phyloP scores from a whole-genome alignment of 139 green algal genomes.

The Mesotaenium endlicherianum region DNA sequence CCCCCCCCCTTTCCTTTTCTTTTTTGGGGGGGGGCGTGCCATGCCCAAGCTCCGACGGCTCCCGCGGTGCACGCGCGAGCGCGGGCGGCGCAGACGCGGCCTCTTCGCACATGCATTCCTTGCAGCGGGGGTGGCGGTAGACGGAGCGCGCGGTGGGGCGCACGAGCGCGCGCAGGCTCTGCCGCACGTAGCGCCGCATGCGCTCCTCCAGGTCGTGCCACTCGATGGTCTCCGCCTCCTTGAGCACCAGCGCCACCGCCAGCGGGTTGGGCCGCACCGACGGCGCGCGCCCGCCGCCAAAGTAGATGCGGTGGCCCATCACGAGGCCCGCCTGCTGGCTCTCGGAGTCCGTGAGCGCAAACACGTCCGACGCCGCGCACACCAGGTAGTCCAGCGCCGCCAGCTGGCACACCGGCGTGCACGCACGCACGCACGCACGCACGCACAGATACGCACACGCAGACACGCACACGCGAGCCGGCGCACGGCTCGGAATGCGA shows the following conservation, averaged over 20 bases:
- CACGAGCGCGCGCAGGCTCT: background rate
- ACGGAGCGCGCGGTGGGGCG: background rate
- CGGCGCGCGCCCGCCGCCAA: constrained; percentile 2
- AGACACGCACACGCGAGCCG: too few species aligned
- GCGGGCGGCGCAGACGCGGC: too few species aligned
- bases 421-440: too few species aligned
- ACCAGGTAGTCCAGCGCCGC: constrained; percentile 30
- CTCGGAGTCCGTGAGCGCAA: constrained; percentile 15
- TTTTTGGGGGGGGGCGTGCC: too few species aligned
- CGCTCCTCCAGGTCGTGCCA: background rate
- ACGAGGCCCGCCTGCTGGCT: constrained; percentile 28
- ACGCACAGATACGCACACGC: too few species aligned
- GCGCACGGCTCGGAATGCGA: too few species aligned
- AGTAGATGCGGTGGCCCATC: constrained; percentile 28
- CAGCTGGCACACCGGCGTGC: too few species aligned
- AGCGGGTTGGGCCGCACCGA: constrained; percentile 1
- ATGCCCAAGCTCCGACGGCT: too few species aligned
- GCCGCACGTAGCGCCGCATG: background rate
- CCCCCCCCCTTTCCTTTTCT: too few species aligned
- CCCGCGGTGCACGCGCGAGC: too few species aligned
- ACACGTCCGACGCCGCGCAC: constrained; percentile 6
- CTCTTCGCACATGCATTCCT: constrained; percentile 44
- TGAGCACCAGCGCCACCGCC: background rate
- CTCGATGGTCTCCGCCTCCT: background rate
- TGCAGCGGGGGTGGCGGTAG: constrained; percentile 17